Percentiles rank a stretch among this genome's conserved stretches.
Evolutionary conservation across 1,284 basidiomycete species (phyloP).

Genomic region (Pseudozyma sp.): DNA sequence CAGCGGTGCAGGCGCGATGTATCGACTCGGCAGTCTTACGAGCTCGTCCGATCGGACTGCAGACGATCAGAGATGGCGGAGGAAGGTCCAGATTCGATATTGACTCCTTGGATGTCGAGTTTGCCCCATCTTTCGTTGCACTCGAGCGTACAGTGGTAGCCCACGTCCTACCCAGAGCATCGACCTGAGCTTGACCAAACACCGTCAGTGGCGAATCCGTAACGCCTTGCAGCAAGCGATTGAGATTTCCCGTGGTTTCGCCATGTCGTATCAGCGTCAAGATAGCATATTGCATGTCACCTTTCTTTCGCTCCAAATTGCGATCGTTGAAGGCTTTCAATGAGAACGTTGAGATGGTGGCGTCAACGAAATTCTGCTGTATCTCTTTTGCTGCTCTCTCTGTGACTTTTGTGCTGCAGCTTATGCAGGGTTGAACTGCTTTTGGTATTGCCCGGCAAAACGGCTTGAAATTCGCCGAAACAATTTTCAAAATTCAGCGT

Average conservation of each 20-base stretch:
- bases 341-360: neutral
- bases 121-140: neutral
- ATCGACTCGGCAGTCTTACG: conserved; percentile 54
- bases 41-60: conserved; percentile 57
- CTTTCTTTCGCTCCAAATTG: neutral
- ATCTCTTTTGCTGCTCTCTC: neutral
- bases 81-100: conserved; percentile 32
- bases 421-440: neutral
- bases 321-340: neutral
- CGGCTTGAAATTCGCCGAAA: neutral
- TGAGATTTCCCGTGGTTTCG: conserved; percentile 63
- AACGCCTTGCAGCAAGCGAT: conserved; percentile 61
- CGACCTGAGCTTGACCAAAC: conserved; percentile 56
- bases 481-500: too few species aligned
- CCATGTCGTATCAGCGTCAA: conserved; percentile 63
- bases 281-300: conserved; percentile 39
- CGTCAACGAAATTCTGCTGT: neutral
- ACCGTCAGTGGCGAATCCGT: conserved; percentile 60
- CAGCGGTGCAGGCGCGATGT: conserved; percentile 18
- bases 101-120: neutral
- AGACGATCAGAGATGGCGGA: conserved; percentile 48
- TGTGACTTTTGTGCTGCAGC: neutral
- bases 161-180: conserved; percentile 40
- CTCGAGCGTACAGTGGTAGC: conserved; percentile 10
- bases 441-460: neutral